Base-by-base conservation (phyloP, 805 yeast genomes). In the Tanozyma kutaoensis region DNA sequence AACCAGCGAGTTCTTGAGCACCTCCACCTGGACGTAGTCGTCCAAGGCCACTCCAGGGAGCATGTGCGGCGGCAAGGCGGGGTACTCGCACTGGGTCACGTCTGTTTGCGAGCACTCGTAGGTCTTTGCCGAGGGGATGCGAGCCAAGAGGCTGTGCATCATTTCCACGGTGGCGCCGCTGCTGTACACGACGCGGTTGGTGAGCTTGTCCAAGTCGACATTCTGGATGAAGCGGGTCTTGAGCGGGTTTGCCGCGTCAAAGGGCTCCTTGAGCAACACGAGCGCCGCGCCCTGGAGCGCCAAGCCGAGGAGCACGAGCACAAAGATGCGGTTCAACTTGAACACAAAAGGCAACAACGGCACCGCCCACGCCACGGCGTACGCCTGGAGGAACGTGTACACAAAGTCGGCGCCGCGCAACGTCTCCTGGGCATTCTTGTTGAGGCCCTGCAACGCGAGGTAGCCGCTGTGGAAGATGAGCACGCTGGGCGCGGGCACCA, bases 371-470 rank as follows among this genome's bases (percentile, higher is more conserved):
- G 14, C 74, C 40, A 50, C 34, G 8, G 53, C 55, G 34, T 55
- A 40, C 6, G 30, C 14, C 33, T 49, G 44, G 15, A 55, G 33
- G 18, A 48, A 27, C 22, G 34, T 35, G 34, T 46, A 58, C 28
- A 60, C 43, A 24, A 52, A 39, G 5, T 37, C 31, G 30, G 70
- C 66, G 4, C 72, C 52, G 4, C 39, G 36, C 11, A 52, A 45
- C 5, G 76, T 68, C 43, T 84, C 94, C 41, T 76, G 84, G 13
- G 72, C 63, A 1, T 86, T 69, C 50, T 81, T 84, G 40, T 66
- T 67, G 13, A 77, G 34, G 0, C 81, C 91, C 31, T 72, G 74
- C 19, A 81, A 43, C 2, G 73, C 40, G 31, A 79, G 48, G 32
- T 61, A 66, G 5, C 77, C 75, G 20, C 63, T 50, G 30, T 68